Evolutionary conservation across 345 rosid species (phyloP).

Genomic region (Camelina hispida): DNA sequence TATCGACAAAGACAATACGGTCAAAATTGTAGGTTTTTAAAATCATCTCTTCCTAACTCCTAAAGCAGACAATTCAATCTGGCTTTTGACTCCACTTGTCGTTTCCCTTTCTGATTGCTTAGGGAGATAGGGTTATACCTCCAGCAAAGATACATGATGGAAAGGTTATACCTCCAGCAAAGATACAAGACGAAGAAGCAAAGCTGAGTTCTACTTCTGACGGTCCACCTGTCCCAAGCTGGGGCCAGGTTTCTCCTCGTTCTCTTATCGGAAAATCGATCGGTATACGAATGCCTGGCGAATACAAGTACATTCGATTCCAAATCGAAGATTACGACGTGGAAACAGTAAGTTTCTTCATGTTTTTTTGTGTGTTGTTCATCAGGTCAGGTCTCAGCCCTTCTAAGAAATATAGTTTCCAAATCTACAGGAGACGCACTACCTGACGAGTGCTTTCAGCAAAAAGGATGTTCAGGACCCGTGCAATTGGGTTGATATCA

Average conservation of each 20-base stretch:
- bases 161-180: conserved; percentile 24
- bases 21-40: conserved; percentile 9
- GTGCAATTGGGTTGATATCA: conserved; percentile 39
- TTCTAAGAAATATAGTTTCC: conserved; percentile 20
- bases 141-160: conserved; percentile 15
- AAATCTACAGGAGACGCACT: conserved; percentile 37
- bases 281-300: conserved; percentile 4
- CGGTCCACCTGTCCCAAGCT: conserved; percentile 10
- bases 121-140: conserved; percentile 21
- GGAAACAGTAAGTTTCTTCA: conserved; percentile 32
- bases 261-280: conserved; percentile 27
- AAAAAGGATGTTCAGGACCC: conserved; percentile 3
- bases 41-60: conserved; percentile 14
- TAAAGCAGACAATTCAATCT: conserved; percentile 9
- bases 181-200: not conserved
- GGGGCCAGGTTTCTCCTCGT: conserved; percentile 38
- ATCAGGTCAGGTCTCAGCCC: conserved; percentile 26
- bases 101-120: conserved; percentile 16
- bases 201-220: conserved; percentile 12
- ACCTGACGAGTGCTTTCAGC: not conserved
- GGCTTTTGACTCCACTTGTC: not conserved
- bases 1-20: not conserved
- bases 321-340: conserved; percentile 18
- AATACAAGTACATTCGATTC: not conserved
- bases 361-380: conserved; percentile 25